Conservation (phyloP, 2,329 filamentous ascomycete genomes). For the Trichoderma sp. region DNA sequence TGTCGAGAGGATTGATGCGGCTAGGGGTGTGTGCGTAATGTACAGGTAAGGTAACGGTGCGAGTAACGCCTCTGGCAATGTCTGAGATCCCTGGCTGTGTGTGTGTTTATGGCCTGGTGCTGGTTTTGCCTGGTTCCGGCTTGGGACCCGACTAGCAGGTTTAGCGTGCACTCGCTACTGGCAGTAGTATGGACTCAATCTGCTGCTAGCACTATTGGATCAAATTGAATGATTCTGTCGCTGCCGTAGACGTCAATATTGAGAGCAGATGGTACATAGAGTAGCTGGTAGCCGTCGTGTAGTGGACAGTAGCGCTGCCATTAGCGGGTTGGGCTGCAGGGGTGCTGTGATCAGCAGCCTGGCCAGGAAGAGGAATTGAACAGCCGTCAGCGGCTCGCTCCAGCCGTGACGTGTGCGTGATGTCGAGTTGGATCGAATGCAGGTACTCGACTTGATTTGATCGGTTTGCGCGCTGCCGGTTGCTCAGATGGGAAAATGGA, state of each 20-base stretch:
- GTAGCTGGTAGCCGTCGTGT: too few species aligned
- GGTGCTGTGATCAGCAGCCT: slow-evolving; percentile 11
- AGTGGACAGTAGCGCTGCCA: background rate
- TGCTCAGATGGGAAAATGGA: background rate
- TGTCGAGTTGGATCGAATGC: background rate
- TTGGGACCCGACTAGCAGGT: background rate
- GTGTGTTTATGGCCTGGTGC: background rate
- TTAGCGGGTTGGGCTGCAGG: slow-evolving; percentile 12
- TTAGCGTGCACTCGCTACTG: background rate
- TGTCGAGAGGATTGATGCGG: background rate
- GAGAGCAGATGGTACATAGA: too few species aligned
- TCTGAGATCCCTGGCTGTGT: background rate
- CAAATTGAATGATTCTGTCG: too few species aligned
- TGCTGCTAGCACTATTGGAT: background rate
- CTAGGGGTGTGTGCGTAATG: background rate
- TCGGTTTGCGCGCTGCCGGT: background rate
- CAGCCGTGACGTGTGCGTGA: slow-evolving; percentile 11
- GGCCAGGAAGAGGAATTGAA: background rate
- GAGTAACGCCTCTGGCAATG: background rate
- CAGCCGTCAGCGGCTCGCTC: background rate
- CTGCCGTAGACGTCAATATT: background rate
- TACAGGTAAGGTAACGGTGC: background rate
- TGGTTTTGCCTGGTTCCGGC: background rate
- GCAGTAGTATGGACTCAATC: too few species aligned
- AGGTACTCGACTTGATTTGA: background rate